Conservation (phyloP, 441 rosid species). For the Theobroma grandiflorum region DNA sequence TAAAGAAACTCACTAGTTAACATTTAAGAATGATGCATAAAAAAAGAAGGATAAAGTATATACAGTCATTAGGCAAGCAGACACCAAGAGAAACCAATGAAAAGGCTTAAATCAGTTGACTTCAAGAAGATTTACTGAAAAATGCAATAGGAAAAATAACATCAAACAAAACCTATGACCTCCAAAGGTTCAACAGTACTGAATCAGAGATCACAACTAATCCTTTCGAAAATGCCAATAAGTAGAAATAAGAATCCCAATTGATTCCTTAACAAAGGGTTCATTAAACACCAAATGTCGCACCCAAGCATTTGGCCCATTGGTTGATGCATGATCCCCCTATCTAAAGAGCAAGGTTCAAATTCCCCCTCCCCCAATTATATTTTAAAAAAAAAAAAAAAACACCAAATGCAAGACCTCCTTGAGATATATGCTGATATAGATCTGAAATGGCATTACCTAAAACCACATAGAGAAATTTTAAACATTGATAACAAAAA, state of each 20-base stretch:
- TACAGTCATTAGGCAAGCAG: conserved; percentile 7
- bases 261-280: background rate
- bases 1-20: conserved; percentile 1
- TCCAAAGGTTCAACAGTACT: background rate
- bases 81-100: background rate
- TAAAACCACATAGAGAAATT: background rate
- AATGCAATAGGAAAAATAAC: background rate
- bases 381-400: too few species aligned
- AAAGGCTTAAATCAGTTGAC: conserved; percentile 5
- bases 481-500: background rate
- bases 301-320: too few species aligned
- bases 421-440: background rate
- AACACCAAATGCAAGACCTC: too few species aligned
- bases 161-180: background rate
- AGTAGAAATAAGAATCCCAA: background rate
- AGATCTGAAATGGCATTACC: background rate
- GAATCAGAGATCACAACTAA: background rate
- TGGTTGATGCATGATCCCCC: too few species aligned
- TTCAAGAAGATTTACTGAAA: background rate
- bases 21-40: background rate
- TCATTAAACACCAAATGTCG: background rate
- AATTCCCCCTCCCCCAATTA: too few species aligned
- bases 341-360: too few species aligned
- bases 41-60: background rate
- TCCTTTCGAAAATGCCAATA: conserved; percentile 2